Base-by-base conservation (phyloP, 768 basidiomycete species). In the Boletus edulis region DNA sequence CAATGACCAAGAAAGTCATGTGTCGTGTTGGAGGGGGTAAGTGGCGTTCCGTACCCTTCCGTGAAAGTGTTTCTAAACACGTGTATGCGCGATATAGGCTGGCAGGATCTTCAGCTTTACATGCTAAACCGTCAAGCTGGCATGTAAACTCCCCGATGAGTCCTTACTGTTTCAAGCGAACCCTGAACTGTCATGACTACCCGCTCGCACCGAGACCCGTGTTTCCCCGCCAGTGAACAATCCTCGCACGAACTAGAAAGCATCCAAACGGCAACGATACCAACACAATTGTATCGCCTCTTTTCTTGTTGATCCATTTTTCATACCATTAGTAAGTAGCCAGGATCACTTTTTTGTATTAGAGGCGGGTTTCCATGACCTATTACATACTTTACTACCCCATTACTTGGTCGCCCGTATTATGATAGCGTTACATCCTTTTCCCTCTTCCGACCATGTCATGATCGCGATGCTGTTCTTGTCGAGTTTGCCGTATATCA, bases 1-100 rank as follows among this genome's bases (percentile, higher is more conserved):
- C 73, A 45, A 79, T 73, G 60, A 76, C 78, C 61, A 91, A 88
- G 82, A 94, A 92, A 72, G 92, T 94, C 31, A 89, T 95, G 87
- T 91, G 88, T 73, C 85, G 92, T 56, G 87, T 94, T 57, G 92
- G 92, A 44, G 91, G 89, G 71, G 90, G 90, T 86, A 60, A 65
- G 84, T 76, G 7, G 41, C n/a, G 34, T 51, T 48, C 50, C 29
- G 14, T 42, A 13, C 9, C 24, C 31, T 2, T 44, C n/a, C n/a
- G 24, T 55, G 56, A 48, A 0, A 15, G 3, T 39, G 38, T 38
- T 50, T 14, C 56, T 67, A 1, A 29, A 61, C 32, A 5, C 32
- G 20, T 51, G 29, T 40, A 39, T 40, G 13, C 35, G 29, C 4
- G 37, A 15, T 55, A 43, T 64, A 86, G 88, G 88, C 39, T 91